Evolutionary conservation across 495 filamentous ascomycete genomes (phyloP).

Genomic region (Neurospora terricola): DNA sequence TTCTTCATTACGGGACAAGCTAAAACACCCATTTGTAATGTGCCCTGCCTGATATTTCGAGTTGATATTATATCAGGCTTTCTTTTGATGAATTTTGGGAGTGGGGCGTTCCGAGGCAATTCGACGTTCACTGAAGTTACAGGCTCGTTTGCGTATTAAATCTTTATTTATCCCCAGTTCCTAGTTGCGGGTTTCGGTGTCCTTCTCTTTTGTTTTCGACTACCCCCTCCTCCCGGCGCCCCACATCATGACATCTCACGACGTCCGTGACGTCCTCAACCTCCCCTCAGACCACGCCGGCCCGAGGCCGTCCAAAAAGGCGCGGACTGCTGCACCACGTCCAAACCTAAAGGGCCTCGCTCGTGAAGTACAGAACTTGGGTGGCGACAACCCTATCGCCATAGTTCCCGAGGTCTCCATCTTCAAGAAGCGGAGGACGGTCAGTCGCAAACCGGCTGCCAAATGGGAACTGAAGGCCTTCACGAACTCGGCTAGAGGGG

Average conservation of each 20-base stretch:
- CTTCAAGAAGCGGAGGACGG: slow-evolving; percentile 39
- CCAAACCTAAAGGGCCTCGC: slow-evolving; percentile 50
- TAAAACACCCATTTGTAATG: neutral
- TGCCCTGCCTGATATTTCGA: neutral
- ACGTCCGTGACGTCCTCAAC: slow-evolving; percentile 86
- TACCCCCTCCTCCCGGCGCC: slow-evolving; percentile 1
- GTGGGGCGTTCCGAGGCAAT: neutral
- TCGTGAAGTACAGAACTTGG: slow-evolving; percentile 51
- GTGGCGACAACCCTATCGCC: slow-evolving; percentile 37
- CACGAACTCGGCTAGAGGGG: slow-evolving; percentile 44
- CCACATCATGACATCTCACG: slow-evolving; percentile 58
- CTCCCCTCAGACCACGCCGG: slow-evolving; percentile 56
- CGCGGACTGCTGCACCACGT: slow-evolving; percentile 59
- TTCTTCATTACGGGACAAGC: neutral
- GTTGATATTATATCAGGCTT: neutral
- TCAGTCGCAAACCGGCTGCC: slow-evolving; percentile 53
- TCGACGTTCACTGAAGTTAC: neutral
- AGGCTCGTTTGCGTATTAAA: neutral
- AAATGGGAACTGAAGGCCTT: slow-evolving; percentile 43
- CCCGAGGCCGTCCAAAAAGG: slow-evolving; percentile 61
- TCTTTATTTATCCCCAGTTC: neutral
- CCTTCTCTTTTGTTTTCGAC: neutral
- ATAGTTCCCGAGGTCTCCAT: slow-evolving; percentile 35
- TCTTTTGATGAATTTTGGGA: neutral
- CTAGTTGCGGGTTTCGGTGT: neutral